Base-by-base conservation (phyloP, 2,329 filamentous ascomycete genomes). In the Exserohilum turcica region DNA sequence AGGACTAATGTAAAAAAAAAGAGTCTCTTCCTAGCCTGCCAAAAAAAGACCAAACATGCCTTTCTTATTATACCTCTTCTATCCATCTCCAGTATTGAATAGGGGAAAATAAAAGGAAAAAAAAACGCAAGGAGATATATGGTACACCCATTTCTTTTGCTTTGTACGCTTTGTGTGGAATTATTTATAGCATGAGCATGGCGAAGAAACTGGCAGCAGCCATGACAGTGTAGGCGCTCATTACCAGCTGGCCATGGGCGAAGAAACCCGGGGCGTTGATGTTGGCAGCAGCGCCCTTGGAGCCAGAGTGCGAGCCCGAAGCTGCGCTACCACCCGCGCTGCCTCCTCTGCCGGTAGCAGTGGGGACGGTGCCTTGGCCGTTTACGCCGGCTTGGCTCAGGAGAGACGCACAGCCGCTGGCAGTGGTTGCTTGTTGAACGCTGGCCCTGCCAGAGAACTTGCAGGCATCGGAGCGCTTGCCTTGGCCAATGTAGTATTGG, bases 391-490 rank as follows among this genome's bases (percentile, higher is more conserved):
- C 88, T 48, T 84, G 80, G 19, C 77, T 75, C 45, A 93, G 76
- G 52, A 87, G 77, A 36, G 76, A 65, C 37, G 76, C 71, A 80
- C 90, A 93, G 40, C 73, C 75, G 16, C 77, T 76, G 18, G 70
- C 68, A 3, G 81, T 77, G 18, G 77, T 75, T 15, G 78, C 67
- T 50, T 79, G 74, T 72, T 83, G 82, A 19, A 81, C 77, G 43
- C 78, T 78, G 44, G 87, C 90, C 63, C 85, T 76, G 57, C 89
- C 88, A 36, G 80, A 77, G 74, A 92, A 92, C 78, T 85, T 81
- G 72, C 90, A 94, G 9, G 89, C 87, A 48, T 76, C 76, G n/a
- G 55, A 42, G 6, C 56, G 44, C 58, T 78, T 73, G 42, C 74
- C 75, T 57, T 79, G 79, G 63, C 81, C 78, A 68, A 86, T 80